A percentile compares a stretch with the other conserved stretches of the same genome.
Evolutionary conservation across 179 eudicot genomes (phyloP).

Genomic region (Patellifolia procumbens): DNA sequence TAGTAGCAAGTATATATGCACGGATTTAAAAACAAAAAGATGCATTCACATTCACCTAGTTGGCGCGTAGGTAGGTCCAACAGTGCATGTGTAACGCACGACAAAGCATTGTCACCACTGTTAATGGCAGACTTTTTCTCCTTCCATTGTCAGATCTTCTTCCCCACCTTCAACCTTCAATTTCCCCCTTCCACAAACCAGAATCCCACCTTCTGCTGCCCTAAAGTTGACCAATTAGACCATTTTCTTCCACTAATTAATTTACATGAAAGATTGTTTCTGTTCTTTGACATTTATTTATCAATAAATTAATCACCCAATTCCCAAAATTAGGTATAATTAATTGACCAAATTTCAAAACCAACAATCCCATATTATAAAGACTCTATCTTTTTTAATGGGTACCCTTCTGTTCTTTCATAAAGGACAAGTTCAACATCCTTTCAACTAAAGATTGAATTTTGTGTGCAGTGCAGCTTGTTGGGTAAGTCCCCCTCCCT

Average conservation of each 20-base stretch:
- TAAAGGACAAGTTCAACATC: slow-evolving; percentile 22
- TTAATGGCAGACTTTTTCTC: not conserved
- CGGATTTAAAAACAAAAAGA: too few species aligned
- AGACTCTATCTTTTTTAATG: not conserved
- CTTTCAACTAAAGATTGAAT: slow-evolving; percentile 13
- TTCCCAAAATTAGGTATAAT: not conserved
- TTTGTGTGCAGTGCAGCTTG: not conserved
- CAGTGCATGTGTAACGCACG: slow-evolving; percentile 8
- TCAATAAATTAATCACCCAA: not conserved
- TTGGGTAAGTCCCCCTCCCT: slow-evolving; percentile 21
- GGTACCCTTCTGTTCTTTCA: slow-evolving; percentile 8
- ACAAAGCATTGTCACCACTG: slow-evolving; percentile 2
- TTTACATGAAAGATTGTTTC: not conserved
- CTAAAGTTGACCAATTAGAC: slow-evolving; percentile 11
- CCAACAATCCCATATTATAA: not conserved
- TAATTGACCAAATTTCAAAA: slow-evolving; percentile 4
- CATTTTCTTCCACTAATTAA: not conserved
- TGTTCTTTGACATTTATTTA: not conserved
- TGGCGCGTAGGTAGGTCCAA: too few species aligned
- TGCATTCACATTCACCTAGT: too few species aligned
- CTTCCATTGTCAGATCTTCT: slow-evolving; percentile 14
- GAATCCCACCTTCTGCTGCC: not conserved
- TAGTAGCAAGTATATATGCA: too few species aligned
- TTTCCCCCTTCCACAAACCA: not conserved
- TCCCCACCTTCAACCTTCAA: not conserved